These are phyloP conservation scores for Monilinia fructicola DNA, from an alignment of 2,329 filamentous ascomycete species.

Conservation along the genomic window DNA sequence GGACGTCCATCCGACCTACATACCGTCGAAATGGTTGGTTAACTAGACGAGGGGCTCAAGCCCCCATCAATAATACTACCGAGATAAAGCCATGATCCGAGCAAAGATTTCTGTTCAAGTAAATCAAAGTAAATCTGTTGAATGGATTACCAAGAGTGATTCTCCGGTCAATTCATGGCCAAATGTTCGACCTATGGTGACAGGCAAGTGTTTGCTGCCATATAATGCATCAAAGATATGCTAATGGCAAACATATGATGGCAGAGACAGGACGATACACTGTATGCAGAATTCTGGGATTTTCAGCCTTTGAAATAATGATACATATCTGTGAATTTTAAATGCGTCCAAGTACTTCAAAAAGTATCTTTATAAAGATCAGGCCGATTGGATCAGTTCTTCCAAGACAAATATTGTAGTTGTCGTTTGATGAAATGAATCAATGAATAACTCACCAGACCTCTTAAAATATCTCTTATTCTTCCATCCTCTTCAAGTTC, in stretches of 20 bases:
- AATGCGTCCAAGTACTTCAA: neutral
- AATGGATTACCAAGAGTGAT: neutral
- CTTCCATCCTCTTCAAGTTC: neutral
- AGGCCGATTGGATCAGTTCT: neutral
- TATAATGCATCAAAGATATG: neutral
- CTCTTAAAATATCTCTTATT: neutral
- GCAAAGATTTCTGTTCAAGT: neutral
- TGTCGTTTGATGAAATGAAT: neutral
- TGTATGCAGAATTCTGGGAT: neutral
- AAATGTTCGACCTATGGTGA: neutral
- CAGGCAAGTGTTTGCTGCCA: constrained; percentile 9
- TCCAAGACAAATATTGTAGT: neutral
- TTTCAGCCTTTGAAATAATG: too few relatives aligned
- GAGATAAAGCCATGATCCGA: neutral
- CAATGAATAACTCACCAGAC: neutral
- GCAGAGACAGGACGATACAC: neutral
- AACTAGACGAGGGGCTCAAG: neutral
- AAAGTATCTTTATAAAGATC: neutral
- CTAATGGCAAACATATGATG: neutral
- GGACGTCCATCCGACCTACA: too few relatives aligned
- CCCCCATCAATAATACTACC: neutral
- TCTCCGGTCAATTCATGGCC: neutral
- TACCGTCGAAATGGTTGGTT: neutral
- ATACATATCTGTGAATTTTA: neutral
- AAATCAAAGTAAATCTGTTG: neutral